Conservation (phyloP, 2,329 filamentous ascomycete genomes). For the Macrophomina phaseolina region DNA sequence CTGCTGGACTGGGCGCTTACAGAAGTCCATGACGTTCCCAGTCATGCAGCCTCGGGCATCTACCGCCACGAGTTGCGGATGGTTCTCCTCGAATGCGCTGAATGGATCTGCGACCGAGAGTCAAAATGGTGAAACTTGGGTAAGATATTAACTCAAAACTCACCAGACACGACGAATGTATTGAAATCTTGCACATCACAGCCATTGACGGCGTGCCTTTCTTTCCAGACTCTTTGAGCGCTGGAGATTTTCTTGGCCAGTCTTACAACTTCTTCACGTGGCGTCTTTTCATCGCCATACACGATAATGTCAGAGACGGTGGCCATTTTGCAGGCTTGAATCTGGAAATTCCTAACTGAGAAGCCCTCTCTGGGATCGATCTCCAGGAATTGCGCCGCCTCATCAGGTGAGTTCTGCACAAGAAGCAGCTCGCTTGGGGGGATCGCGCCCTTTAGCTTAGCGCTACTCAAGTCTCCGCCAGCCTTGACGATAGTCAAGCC, state of each 20-base stretch:
- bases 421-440: conserved; percentile 79
- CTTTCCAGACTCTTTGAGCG: conserved; percentile 78
- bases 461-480: conserved; percentile 74
- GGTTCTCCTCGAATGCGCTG: conserved; percentile 70
- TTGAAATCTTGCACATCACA: conserved; percentile 72
- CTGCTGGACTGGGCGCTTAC: conserved; percentile 46
- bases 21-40: conserved; percentile 84
- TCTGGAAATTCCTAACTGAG: conserved; percentile 96
- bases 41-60: conserved; percentile 75
- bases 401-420: conserved; percentile 47
- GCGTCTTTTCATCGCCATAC: conserved; percentile 75
- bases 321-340: conserved; percentile 87
- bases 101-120: conserved; percentile 63
- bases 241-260: conserved; percentile 68
- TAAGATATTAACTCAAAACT: conserved; percentile 37
- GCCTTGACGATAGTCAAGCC: conserved; percentile 87
- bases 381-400: conserved; percentile 72
- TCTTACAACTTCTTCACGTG: conserved; percentile 69
- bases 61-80: conserved; percentile 75
- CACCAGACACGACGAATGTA: conserved; percentile 76
- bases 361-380: conserved; percentile 89
- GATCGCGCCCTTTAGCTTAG: conserved; percentile 86
- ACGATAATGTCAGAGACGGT: conserved; percentile 90
- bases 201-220: conserved; percentile 62
- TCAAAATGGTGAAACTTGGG: conserved; percentile 35